These are phyloP conservation scores for Hansenula sp. DNA, from an alignment of 1,139 yeast species.

Conservation along the genomic window DNA sequence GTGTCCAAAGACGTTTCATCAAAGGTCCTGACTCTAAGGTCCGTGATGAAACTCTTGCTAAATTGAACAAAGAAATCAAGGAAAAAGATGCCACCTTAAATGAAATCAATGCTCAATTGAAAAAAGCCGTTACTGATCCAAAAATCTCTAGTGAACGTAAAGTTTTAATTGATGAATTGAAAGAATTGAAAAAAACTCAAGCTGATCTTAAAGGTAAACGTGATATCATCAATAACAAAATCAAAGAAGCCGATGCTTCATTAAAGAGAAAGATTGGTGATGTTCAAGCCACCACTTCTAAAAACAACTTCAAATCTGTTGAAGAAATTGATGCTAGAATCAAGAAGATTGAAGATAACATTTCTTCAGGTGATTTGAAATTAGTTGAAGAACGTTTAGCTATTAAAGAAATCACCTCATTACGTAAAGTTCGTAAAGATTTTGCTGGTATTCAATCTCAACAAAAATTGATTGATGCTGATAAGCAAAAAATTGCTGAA, in stretches of 20 bases:
- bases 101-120: slow-evolving; percentile 29
- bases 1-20: slow-evolving; percentile 44
- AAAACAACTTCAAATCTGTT: slow-evolving; percentile 62
- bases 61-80: slow-evolving; percentile 64
- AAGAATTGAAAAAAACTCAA: slow-evolving; percentile 62
- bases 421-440: slow-evolving; percentile 80
- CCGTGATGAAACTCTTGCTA: slow-evolving; percentile 54
- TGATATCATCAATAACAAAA: slow-evolving; percentile 63
- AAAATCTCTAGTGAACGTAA: slow-evolving; percentile 50
- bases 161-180: slow-evolving; percentile 60
- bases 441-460: slow-evolving; percentile 68
- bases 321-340: slow-evolving; percentile 80
- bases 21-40: slow-evolving; percentile 70
- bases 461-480: slow-evolving; percentile 78
- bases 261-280: slow-evolving; percentile 78
- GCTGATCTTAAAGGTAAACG: slow-evolving; percentile 68
- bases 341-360: slow-evolving; percentile 62
- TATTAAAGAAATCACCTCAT: slow-evolving; percentile 79
- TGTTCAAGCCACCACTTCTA: slow-evolving; percentile 60
- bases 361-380: slow-evolving; percentile 77
- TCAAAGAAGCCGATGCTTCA: slow-evolving; percentile 64
- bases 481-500: slow-evolving; percentile 70
- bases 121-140: slow-evolving; percentile 33
- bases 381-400: slow-evolving; percentile 88
- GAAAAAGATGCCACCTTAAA: slow-evolving; percentile 48